Conservation (phyloP, 371 early-diverging fungal genomes). For the Sporodiniella umbellata region DNA sequence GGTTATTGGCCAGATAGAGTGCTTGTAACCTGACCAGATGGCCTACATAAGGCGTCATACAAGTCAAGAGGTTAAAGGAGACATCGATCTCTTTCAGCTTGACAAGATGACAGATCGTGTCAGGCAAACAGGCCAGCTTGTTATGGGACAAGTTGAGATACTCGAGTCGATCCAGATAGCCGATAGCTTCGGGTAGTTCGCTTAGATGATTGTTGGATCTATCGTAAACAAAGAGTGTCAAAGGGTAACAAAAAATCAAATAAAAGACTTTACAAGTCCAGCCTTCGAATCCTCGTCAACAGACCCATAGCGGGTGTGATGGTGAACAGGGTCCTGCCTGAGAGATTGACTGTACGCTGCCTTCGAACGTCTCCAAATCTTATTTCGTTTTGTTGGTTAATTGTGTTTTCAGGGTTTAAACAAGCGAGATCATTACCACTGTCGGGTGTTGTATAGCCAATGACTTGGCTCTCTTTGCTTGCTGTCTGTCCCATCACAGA, state of each 20-base stretch:
- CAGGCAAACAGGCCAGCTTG: conserved; percentile 53
- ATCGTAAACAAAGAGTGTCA: conserved; percentile 3
- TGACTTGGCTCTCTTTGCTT: neutral
- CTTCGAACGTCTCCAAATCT: neutral
- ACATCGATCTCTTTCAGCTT: conserved; percentile 56
- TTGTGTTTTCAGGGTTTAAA: too few species aligned
- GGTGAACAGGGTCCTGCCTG: conserved; percentile 5
- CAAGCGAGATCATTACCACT: too few species aligned
- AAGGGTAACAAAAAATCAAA: neutral
- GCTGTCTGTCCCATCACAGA: conserved; percentile 8
- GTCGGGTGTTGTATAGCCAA: neutral
- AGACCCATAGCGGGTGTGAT: conserved; percentile 20
- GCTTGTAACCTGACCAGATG: conserved; percentile 26
- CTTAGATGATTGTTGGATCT: conserved; percentile 55
- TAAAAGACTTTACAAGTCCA: conserved; percentile 28
- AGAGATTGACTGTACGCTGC: conserved; percentile 3
- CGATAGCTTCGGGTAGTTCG: conserved; percentile 64
- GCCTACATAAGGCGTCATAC: conserved; percentile 43
- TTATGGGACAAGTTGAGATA: conserved; percentile 61
- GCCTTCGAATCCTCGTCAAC: conserved; percentile 18
- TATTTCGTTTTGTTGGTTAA: neutral
- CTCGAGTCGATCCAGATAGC: conserved; percentile 50
- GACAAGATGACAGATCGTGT: conserved; percentile 58
- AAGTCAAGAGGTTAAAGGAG: conserved; percentile 42
- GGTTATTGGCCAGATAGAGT: conserved; percentile 15